phyloP scores from a whole-genome alignment of 768 basidiomycete species.

The Naganishia vishniacii region DNA sequence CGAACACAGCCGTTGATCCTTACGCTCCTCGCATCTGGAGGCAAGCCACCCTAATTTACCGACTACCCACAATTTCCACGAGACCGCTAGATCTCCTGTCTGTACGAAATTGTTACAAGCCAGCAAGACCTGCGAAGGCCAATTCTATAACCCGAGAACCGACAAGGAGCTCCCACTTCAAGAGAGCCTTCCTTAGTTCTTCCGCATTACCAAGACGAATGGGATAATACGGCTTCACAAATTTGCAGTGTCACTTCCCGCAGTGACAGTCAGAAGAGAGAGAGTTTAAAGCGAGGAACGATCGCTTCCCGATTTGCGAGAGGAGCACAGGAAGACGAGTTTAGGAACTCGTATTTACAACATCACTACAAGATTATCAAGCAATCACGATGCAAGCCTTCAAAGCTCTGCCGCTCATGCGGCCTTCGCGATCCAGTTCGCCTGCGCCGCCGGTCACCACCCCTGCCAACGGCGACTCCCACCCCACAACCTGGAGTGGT shows the following conservation, averaged over 20 bases:
- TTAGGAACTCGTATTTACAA: not conserved
- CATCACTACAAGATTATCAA: not conserved
- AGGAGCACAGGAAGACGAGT: not conserved
- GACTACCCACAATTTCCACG: conserved; percentile 1
- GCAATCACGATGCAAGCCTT: conserved; percentile 41
- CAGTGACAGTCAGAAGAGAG: not conserved
- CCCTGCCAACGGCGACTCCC: conserved; percentile 31
- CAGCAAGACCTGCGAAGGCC: no score
- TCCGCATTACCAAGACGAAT: conserved; percentile 16
- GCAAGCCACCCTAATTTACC: conserved; percentile 48
- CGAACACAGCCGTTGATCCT: conserved; percentile 35
- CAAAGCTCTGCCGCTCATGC: conserved; percentile 46
- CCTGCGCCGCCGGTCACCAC: conserved; percentile 43
- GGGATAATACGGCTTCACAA: conserved; percentile 19
- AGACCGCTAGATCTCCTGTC: not conserved
- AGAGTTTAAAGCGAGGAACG: not conserved
- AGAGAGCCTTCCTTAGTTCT: not conserved
- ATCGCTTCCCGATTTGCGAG: not conserved
- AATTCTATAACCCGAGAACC: no score
- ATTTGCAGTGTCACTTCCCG: not conserved
- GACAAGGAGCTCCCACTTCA: not conserved
- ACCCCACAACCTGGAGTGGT: conserved; percentile 21
- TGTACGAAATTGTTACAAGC: no score
- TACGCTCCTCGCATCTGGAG: conserved; percentile 42
- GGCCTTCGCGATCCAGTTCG: conserved; percentile 46